These are phyloP conservation scores for Solanum hybrid DNA, from an alignment of 305 asterid species.

Conservation along the genomic window DNA sequence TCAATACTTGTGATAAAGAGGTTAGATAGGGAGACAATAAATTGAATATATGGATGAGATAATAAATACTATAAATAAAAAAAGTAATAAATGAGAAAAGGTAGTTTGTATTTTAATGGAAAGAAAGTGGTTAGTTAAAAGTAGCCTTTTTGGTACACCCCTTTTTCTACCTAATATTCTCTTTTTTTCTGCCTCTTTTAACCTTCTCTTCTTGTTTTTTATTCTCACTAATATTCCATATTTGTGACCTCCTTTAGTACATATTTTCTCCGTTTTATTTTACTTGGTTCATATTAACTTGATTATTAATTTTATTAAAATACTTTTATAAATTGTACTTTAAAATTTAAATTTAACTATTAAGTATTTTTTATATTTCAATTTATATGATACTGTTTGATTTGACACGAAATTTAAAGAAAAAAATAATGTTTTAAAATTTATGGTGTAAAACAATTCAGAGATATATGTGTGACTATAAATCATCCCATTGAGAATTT, in stretches of 20 bases:
- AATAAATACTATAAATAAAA: not conserved
- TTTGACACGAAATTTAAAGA: too few relatives aligned
- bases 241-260: not conserved
- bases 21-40: not conserved
- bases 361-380: not conserved
- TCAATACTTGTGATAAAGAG: not conserved
- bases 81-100: constrained; percentile 16
- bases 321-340: too few relatives aligned
- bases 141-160: constrained; percentile 7
- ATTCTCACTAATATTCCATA: not conserved
- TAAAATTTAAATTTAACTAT: too few relatives aligned
- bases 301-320: too few relatives aligned
- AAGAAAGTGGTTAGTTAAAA: not conserved
- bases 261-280: too few relatives aligned
- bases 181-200: not conserved
- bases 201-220: not conserved
- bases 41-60: not conserved
- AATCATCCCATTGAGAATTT: too few relatives aligned
- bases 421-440: too few relatives aligned
- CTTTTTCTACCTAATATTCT: not conserved
- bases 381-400: too few relatives aligned
- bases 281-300: too few relatives aligned
- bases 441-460: too few relatives aligned
- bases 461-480: not conserved
- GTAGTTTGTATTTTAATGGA: not conserved